Conservation (phyloP, 352 stramenopile genomes). For the Phytophthora fragariaefolia region DNA sequence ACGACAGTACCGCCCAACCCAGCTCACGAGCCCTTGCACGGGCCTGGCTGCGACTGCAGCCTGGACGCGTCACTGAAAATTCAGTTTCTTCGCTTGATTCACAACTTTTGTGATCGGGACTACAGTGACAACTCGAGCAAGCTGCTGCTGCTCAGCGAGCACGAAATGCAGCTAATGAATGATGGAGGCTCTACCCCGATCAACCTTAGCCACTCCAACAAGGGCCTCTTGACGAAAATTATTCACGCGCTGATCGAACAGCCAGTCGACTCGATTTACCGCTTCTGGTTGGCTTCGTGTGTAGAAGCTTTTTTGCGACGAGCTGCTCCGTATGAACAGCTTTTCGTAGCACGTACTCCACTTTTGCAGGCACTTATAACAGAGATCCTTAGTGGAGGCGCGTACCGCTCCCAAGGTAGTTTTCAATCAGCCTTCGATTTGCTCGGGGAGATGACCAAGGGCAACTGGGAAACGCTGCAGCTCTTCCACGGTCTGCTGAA, state of each 20-base stretch:
- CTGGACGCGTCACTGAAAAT: conserved; percentile 95
- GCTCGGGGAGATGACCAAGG: conserved; percentile 96
- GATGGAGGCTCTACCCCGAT: conserved; percentile 53
- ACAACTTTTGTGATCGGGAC: conserved; percentile 97
- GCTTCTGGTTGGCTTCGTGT: conserved; percentile 97
- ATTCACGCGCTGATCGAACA: conserved; percentile 91
- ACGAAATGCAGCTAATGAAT: conserved; percentile 66
- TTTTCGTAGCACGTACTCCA: conserved; percentile 91
- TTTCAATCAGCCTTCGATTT: conserved; percentile 97
- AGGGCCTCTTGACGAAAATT: conserved; percentile 92
- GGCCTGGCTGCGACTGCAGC: conserved; percentile 94
- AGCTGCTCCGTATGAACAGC: conserved; percentile 82
- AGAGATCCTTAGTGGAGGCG: conserved; percentile 86
- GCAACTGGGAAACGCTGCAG: conserved; percentile 91
- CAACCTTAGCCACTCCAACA: conserved; percentile 69
- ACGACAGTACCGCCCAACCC: conserved; percentile 45
- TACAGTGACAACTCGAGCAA: conserved; percentile 88
- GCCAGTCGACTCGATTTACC: conserved; percentile 93
- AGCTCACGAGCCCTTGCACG: conserved; percentile 68
- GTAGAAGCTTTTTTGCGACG: conserved; percentile 95
- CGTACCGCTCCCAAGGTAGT: conserved; percentile 89
- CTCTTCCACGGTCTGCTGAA: conserved; percentile 89
- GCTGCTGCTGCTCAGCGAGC: conserved; percentile 76
- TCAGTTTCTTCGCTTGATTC: conserved; percentile 95
- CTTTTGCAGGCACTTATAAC: conserved; percentile 88